phyloP scores from a whole-genome alignment of 495 filamentous ascomycete species.

The Patellaria atrata region DNA sequence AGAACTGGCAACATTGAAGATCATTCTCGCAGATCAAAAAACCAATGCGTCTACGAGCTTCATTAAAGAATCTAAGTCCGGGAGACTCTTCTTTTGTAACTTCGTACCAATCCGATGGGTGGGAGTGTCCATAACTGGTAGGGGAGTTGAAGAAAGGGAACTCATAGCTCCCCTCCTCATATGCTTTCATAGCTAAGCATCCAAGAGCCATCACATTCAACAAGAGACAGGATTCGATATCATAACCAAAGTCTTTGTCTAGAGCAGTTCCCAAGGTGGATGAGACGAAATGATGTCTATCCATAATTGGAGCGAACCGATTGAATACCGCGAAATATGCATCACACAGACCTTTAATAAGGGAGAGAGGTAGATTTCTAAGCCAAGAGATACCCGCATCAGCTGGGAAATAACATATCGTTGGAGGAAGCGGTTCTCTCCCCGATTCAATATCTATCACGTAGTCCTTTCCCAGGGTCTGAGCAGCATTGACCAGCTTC shows the following conservation, averaged over 20 bases:
- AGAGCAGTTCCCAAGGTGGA: slow-evolving; percentile 12
- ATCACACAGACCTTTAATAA: slow-evolving; percentile 17
- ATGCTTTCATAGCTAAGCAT: slow-evolving; percentile 15
- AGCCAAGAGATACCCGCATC: slow-evolving; percentile 5
- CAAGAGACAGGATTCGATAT: slow-evolving; percentile 16
- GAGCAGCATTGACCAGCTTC: slow-evolving; percentile 5
- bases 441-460: slow-evolving; percentile 12
- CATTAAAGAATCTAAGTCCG: slow-evolving; percentile 19
- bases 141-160: slow-evolving; percentile 3
- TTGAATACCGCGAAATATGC: slow-evolving; percentile 19
- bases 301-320: slow-evolving; percentile 13
- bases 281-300: slow-evolving; percentile 15
- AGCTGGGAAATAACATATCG: not conserved
- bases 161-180: slow-evolving; percentile 16
- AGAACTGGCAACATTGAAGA: slow-evolving; percentile 12
- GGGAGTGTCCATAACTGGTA: not conserved
- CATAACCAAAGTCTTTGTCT: slow-evolving; percentile 16
- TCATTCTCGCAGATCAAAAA: slow-evolving; percentile 17
- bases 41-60: slow-evolving; percentile 13
- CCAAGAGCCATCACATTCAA: slow-evolving; percentile 15
- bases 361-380: slow-evolving; percentile 7
- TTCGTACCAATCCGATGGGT: slow-evolving; percentile 17
- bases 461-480: slow-evolving; percentile 9
- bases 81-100: slow-evolving; percentile 10
- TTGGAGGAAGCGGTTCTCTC: slow-evolving; percentile 6